These are phyloP conservation scores for Trichophaea hybrida DNA, from an alignment of 2,329 filamentous ascomycete genomes.

Conservation along the genomic window DNA sequence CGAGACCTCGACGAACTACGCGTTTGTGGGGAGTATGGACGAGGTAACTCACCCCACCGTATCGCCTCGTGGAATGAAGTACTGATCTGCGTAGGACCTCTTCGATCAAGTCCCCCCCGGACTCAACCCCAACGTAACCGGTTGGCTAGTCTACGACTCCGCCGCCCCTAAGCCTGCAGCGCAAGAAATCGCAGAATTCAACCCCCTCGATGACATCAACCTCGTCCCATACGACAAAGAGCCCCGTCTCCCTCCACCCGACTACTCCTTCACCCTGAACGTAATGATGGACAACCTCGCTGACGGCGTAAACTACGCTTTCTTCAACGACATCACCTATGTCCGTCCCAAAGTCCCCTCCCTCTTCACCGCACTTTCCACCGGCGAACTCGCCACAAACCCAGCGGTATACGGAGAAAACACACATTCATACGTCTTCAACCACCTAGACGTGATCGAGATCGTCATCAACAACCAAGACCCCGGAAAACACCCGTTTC, in stretches of 20 bases:
- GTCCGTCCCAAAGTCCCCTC: slow-evolving; percentile 60
- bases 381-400: slow-evolving; percentile 42
- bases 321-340: slow-evolving; percentile 69
- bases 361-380: slow-evolving; percentile 58
- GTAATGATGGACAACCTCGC: slow-evolving; percentile 53
- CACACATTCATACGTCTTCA: slow-evolving; percentile 40
- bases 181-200: slow-evolving; percentile 44
- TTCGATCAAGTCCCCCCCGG: slow-evolving; percentile 54
- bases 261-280: slow-evolving; percentile 48
- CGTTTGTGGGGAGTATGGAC: slow-evolving; percentile 57
- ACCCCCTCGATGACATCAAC: slow-evolving; percentile 58
- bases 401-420: slow-evolving; percentile 50
- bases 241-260: slow-evolving; percentile 45
- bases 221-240: slow-evolving; percentile 55
- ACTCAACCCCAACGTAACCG: slow-evolving; percentile 54
- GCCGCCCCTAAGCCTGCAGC: slow-evolving; percentile 38
- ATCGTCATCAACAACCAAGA: slow-evolving; percentile 35
- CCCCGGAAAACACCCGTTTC: slow-evolving; percentile 36
- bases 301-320: slow-evolving; percentile 54
- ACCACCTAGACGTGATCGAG: slow-evolving; percentile 31
- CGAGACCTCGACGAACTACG: slow-evolving; percentile 47
- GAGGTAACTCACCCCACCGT: slow-evolving; percentile 33
- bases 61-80: not conserved
- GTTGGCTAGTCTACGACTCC: slow-evolving; percentile 48
- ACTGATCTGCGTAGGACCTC: slow-evolving; percentile 36